A percentile compares a stretch with the other conserved stretches of the same genome.
Conservation (phyloP, 371 early-diverging fungal genomes). For the Choanephora cucurbitarum region DNA sequence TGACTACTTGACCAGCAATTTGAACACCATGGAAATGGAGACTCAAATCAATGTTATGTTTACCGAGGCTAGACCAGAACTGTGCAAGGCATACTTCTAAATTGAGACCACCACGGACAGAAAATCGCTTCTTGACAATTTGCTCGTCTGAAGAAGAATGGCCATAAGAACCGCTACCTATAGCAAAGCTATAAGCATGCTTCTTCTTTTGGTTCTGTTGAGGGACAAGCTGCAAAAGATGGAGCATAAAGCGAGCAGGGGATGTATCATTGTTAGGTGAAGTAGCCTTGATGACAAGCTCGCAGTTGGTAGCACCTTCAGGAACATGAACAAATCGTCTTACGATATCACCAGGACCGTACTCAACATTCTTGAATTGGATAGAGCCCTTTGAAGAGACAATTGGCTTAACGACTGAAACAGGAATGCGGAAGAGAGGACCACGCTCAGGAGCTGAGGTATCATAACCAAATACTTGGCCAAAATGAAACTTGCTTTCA, state of each 20-base stretch:
- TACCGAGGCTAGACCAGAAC: constrained; percentile 84
- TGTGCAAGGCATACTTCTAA: constrained; percentile 82
- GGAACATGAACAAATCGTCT: constrained; percentile 86
- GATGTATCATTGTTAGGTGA: constrained; percentile 37
- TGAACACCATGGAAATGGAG: constrained; percentile 84
- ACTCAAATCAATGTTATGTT: constrained; percentile 69
- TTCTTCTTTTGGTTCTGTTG: constrained; percentile 69
- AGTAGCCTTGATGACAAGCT: constrained; percentile 42
- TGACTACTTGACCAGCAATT: constrained; percentile 59
- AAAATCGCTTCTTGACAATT: constrained; percentile 57
- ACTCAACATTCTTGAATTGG: constrained; percentile 60
- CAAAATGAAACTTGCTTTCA: constrained; percentile 78
- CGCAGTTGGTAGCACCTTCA: constrained; percentile 74
- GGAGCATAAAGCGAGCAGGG: constrained; percentile 65
- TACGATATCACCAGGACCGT: constrained; percentile 77
- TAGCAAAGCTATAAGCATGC: constrained; percentile 54
- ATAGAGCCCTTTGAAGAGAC: constrained; percentile 50
- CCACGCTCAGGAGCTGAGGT: constrained; percentile 72
- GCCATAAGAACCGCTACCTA: constrained; percentile 68
- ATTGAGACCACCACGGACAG: constrained; percentile 74
- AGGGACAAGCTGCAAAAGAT: constrained; percentile 74
- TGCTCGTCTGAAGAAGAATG: constrained; percentile 67
- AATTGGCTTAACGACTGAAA: constrained; percentile 87
- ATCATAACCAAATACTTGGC: constrained; percentile 82
- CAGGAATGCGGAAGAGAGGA: constrained; percentile 84